Evolutionary conservation across 2,329 filamentous ascomycete genomes (phyloP).

Genomic region (Talaromyces piceae): DNA sequence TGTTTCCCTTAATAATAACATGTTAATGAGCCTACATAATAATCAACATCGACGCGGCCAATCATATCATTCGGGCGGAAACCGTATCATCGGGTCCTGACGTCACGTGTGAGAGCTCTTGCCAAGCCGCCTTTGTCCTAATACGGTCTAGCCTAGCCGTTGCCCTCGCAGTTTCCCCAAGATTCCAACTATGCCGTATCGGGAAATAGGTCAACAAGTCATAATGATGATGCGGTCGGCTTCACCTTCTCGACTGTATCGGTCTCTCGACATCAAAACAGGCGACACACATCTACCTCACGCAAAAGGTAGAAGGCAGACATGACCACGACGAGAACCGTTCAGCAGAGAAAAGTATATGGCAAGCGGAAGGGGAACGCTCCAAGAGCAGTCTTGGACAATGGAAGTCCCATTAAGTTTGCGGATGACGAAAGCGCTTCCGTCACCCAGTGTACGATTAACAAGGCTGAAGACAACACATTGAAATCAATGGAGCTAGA

Average conservation of each 20-base stretch:
- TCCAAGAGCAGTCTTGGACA: conserved; percentile 11
- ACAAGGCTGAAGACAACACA: conserved; percentile 17
- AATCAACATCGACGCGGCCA: too few species aligned
- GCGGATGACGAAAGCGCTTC: neutral
- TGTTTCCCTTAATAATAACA: neutral
- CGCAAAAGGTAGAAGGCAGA: neutral
- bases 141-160: neutral
- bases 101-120: neutral
- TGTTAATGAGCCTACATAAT: too few species aligned
- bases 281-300: neutral
- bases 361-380: conserved; percentile 13
- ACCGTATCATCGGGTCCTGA: too few species aligned
- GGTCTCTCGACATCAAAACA: too few species aligned
- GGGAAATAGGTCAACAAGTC: conserved; percentile 10
- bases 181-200: conserved; percentile 1
- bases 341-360: conserved; percentile 12
- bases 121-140: neutral
- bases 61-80: too few species aligned
- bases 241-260: neutral
- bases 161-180: neutral
- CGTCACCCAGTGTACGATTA: neutral
- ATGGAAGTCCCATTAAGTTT: conserved; percentile 11
- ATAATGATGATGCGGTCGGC: neutral
- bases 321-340: conserved; percentile 1
- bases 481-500: conserved; percentile 15